A percentile compares a stretch with the other conserved stretches of the same genome.
Conservation (phyloP, 2,329 filamentous ascomycete genomes). For the Plectosphaerella sp. region DNA sequence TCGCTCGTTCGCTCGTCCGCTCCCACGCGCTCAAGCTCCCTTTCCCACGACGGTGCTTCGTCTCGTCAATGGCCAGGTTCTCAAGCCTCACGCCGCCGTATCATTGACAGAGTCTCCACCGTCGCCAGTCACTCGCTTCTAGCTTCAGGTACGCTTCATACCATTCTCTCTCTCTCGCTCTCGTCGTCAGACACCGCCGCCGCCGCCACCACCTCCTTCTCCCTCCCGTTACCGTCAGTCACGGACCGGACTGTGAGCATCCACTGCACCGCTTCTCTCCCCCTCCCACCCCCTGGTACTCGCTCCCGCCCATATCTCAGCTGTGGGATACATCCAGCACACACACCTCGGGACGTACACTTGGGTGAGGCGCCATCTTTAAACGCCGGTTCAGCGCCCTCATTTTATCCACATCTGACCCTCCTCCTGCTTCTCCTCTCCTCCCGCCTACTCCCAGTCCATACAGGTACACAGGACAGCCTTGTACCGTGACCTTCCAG, state of each 20-base stretch:
- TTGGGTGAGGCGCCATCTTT: not conserved
- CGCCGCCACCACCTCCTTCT: too few species aligned
- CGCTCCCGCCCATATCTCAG: not conserved
- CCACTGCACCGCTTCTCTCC: not conserved
- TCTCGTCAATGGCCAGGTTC: not conserved
- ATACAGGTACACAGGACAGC: too few species aligned
- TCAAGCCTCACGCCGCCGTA: not conserved
- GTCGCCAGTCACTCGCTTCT: slow-evolving; percentile 2
- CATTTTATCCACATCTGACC: not conserved
- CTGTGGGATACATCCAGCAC: not conserved
- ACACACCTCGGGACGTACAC: not conserved
- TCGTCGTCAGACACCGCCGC: not conserved
- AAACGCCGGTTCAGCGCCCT: not conserved
- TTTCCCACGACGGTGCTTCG: not conserved
- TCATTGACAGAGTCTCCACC: slow-evolving; percentile 1
- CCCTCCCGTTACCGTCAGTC: too few species aligned
- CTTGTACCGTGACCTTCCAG: not conserved
- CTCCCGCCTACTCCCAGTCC: not conserved
- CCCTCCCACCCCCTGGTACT: not conserved
- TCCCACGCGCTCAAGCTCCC: not conserved
- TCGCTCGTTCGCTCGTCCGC: not conserved
- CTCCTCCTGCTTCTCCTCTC: not conserved
- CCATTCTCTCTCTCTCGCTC: not conserved
- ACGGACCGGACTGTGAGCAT: not conserved
- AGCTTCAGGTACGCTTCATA: not conserved